A percentile compares a stretch with the other conserved stretches of the same genome.
These are phyloP conservation scores for Yueomyces sp. DNA, from an alignment of 805 yeast genomes.

Conservation along the genomic window DNA sequence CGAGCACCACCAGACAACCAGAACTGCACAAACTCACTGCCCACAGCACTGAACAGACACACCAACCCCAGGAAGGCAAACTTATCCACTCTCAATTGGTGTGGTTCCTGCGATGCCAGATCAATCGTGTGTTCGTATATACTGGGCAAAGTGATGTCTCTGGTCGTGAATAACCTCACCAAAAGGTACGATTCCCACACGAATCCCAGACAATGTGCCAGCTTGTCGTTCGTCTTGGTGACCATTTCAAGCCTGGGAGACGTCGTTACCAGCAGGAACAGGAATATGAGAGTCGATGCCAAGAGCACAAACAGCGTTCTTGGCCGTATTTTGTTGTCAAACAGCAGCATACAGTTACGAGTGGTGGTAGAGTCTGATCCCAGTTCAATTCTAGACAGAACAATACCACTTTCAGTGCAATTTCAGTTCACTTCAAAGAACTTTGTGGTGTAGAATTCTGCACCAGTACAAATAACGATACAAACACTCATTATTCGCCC, in stretches of 20 bases:
- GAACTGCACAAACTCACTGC: slow-evolving; percentile 38
- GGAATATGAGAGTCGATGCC: background rate
- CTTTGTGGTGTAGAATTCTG: too few species aligned
- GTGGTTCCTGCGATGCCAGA: too few species aligned
- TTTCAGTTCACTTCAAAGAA: too few species aligned
- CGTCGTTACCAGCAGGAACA: slow-evolving; percentile 9
- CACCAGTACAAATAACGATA: too few species aligned
- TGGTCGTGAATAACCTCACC: slow-evolving; percentile 31
- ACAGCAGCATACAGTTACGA: too few species aligned
- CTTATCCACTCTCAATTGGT: too few species aligned
- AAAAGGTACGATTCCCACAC: slow-evolving; percentile 35
- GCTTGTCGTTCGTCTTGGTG: slow-evolving; percentile 36
- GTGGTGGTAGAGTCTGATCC: too few species aligned
- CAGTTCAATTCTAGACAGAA: too few species aligned
- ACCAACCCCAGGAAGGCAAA: slow-evolving; percentile 23
- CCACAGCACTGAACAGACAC: slow-evolving; percentile 35
- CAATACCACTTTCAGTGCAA: too few species aligned
- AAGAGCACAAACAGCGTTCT: background rate
- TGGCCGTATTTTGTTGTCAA: background rate
- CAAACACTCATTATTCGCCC: too few species aligned
- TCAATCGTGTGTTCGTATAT: too few species aligned
- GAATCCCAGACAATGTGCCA: slow-evolving; percentile 36
- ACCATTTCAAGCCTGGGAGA: slow-evolving; percentile 28
- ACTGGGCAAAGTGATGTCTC: background rate
- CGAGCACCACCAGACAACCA: slow-evolving; percentile 24